These are phyloP conservation scores for Wickerhamiella hasegawae DNA, from an alignment of 805 yeast genomes.

Conservation along the genomic window DNA sequence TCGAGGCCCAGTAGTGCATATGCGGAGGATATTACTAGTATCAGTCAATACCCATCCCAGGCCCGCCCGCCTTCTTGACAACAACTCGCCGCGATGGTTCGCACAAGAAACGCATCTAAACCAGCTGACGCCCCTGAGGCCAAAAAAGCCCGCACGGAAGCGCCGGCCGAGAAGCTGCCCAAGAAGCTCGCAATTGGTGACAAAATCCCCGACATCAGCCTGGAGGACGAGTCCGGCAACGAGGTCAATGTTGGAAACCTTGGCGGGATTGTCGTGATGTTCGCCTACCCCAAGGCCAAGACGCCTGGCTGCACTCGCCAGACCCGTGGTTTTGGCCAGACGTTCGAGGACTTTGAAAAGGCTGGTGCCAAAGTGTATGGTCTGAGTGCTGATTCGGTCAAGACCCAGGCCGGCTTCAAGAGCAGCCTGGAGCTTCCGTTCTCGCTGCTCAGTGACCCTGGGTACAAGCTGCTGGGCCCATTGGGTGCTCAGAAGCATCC, in stretches of 20 bases:
- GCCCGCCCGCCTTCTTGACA: no score
- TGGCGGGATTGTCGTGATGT: conserved; percentile 34
- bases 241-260: conserved; percentile 32
- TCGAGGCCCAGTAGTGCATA: no score
- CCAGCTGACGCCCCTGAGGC: not conserved
- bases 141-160: not conserved
- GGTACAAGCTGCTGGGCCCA: conserved; percentile 45
- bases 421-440: conserved; percentile 59
- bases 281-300: conserved; percentile 73
- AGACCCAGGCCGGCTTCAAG: conserved; percentile 62
- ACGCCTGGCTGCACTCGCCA: conserved; percentile 97
- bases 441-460: conserved; percentile 62
- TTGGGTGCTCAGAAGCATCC: conserved; percentile 78
- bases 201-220: conserved; percentile 43
- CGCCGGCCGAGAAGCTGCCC: not conserved
- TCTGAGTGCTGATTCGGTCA: conserved; percentile 65
- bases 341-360: conserved; percentile 35
- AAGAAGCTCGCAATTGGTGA: conserved; percentile 36
- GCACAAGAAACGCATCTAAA: not conserved
- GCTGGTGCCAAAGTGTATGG: conserved; percentile 54
- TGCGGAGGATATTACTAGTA: no score
- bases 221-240: conserved; percentile 56
- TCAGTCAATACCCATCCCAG: no score
- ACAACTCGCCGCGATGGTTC: no score
- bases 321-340: conserved; percentile 74